Conservation (phyloP, 495 filamentous ascomycete genomes). For the Lichina pygmaea region DNA sequence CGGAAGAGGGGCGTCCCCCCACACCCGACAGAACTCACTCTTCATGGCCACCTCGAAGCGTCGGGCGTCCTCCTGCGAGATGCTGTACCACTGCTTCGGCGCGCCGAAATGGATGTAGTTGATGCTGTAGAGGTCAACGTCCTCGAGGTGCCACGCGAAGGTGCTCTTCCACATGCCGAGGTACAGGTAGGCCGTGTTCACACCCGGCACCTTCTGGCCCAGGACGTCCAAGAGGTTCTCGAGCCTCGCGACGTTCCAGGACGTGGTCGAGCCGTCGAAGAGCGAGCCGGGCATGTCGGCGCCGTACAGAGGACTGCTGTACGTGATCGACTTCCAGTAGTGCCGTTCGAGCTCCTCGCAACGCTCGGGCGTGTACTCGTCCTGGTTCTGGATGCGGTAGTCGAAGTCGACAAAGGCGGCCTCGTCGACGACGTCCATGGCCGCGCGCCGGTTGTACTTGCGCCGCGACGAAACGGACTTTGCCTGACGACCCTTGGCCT, state of each 20-base stretch:
- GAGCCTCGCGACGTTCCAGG: constrained; percentile 86
- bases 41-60: constrained; percentile 90
- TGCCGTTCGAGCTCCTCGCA: constrained; percentile 80
- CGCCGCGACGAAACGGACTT: constrained; percentile 39
- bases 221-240: constrained; percentile 83
- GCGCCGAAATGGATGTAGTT: constrained; percentile 98
- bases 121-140: constrained; percentile 97
- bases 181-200: constrained; percentile 97
- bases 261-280: constrained; percentile 65
- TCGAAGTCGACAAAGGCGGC: constrained; percentile 68
- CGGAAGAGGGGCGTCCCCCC: not conserved
- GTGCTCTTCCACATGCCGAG: constrained; percentile 99
- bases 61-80: constrained; percentile 84
- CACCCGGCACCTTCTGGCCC: constrained; percentile 82
- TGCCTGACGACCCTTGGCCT: constrained; percentile 17
- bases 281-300: constrained; percentile 90
- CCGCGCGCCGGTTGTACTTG: constrained; percentile 54
- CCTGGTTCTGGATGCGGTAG: constrained; percentile 55
- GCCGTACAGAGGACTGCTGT: constrained; percentile 81
- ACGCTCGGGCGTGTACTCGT: constrained; percentile 66
- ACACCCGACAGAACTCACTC: constrained; percentile 16
- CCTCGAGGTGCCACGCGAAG: constrained; percentile 96
- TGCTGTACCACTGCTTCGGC: constrained; percentile 98
- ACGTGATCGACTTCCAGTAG: constrained; percentile 93
- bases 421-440: constrained; percentile 51